A percentile compares a stretch with the other conserved stretches of the same genome.
These are phyloP conservation scores for Graphiopsis chlorocephala DNA, from an alignment of 2,329 filamentous ascomycete species.

Conservation along the genomic window DNA sequence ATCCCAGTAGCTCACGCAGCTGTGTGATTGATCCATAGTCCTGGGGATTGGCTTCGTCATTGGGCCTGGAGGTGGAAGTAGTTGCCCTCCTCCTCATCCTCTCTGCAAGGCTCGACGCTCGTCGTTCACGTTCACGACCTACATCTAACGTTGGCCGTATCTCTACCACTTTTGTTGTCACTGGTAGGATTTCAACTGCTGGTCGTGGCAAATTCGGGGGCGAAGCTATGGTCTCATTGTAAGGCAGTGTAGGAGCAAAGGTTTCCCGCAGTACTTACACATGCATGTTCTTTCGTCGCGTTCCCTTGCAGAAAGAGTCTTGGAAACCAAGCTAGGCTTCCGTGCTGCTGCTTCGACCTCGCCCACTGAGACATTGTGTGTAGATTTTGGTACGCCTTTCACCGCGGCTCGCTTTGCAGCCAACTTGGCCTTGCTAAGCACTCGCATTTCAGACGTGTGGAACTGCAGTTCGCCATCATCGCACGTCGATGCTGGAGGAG, in stretches of 20 bases:
- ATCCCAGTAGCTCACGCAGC: slow-evolving; percentile 10
- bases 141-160: background rate
- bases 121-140: background rate
- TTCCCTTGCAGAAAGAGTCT: background rate
- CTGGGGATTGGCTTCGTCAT: background rate
- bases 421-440: slow-evolving; percentile 12
- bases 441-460: background rate
- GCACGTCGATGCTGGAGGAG: background rate
- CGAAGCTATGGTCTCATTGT: background rate
- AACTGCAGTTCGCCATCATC: background rate
- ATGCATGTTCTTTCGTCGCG: background rate
- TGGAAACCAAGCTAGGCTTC: background rate
- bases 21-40: slow-evolving; percentile 12
- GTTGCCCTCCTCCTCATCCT: background rate
- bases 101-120: background rate
- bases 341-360: background rate
- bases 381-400: background rate
- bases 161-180: background rate
- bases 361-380: background rate
- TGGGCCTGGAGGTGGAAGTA: background rate
- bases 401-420: slow-evolving; percentile 3
- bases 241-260: background rate
- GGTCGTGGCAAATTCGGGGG: background rate
- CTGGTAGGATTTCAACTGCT: background rate
- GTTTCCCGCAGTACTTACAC: background rate